These are phyloP conservation scores for Penicillium sp. DNA, from an alignment of 2,329 filamentous ascomycete species.

Conservation along the genomic window DNA sequence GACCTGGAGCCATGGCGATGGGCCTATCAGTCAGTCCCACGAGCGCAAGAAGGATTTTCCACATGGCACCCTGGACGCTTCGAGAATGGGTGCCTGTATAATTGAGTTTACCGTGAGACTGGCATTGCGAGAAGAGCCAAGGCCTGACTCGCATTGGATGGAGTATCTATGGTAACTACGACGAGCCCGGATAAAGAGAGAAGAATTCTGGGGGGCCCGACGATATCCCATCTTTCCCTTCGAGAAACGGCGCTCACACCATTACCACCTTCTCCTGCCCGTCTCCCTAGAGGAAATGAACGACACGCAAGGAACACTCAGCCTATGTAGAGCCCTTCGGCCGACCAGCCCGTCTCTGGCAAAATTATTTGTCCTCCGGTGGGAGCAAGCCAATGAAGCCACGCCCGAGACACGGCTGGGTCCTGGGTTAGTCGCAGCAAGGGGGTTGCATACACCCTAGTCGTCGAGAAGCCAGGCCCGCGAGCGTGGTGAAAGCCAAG, in stretches of 20 bases:
- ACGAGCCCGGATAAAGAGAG: neutral
- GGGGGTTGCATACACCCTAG: neutral
- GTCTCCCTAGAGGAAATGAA: neutral
- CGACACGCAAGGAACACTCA: neutral
- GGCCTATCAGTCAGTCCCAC: neutral
- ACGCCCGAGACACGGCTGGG: neutral
- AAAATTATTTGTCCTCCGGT: neutral
- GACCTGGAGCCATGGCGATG: neutral
- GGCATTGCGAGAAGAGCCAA: neutral
- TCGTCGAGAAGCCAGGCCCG: neutral
- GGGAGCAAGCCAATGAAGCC: neutral
- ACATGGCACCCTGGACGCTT: neutral
- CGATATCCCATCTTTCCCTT: too few relatives aligned
- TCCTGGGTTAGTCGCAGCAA: neutral
- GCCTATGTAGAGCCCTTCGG: neutral
- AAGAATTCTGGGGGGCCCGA: neutral
- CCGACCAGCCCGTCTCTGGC: neutral
- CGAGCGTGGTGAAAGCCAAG: neutral
- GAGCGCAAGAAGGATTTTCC: neutral
- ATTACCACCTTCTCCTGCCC: too few relatives aligned
- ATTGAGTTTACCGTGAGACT: neutral
- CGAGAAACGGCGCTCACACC: too few relatives aligned
- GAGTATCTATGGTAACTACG: too few relatives aligned
- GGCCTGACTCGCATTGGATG: neutral
- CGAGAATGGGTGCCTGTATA: neutral